These are phyloP conservation scores for Pythium diclinum DNA, from an alignment of 352 stramenopile species.

Conservation along the genomic window DNA sequence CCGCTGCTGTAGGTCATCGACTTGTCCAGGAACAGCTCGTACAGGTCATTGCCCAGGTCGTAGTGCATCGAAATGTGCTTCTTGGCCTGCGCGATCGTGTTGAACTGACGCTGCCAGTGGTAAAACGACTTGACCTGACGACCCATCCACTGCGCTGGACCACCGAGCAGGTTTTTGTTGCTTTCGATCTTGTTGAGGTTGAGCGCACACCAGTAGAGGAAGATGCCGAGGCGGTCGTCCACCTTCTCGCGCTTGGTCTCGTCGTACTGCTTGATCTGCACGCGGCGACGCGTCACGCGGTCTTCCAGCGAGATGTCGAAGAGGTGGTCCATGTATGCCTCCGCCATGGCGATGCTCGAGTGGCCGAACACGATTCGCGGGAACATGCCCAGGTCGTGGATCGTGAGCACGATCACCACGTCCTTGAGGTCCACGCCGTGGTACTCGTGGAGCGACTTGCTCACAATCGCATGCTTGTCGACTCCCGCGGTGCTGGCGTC, in stretches of 20 bases:
- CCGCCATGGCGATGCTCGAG: constrained; percentile 30
- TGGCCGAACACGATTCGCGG: constrained; percentile 27
- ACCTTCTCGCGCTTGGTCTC: constrained; percentile 8
- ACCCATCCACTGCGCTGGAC: constrained; percentile 19
- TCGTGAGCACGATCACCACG: constrained; percentile 20
- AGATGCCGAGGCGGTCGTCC: constrained; percentile 25
- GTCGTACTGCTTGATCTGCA: constrained; percentile 16
- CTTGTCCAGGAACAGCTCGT: constrained; percentile 31
- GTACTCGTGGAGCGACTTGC: constrained; percentile 29
- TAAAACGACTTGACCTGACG: constrained; percentile 29
- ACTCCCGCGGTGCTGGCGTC: background rate
- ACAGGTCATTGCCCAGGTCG: constrained; percentile 34
- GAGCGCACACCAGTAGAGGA: constrained; percentile 30
- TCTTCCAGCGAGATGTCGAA: constrained; percentile 28
- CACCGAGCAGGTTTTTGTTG: constrained; percentile 29
- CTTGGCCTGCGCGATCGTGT: constrained; percentile 30
- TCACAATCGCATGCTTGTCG: constrained; percentile 22
- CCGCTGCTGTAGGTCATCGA: constrained; percentile 37
- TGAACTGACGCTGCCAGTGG: constrained; percentile 30
- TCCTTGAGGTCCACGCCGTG: constrained; percentile 24
- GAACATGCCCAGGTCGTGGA: constrained; percentile 29
- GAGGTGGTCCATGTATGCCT: constrained; percentile 27
- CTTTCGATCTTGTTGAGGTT: constrained; percentile 29
- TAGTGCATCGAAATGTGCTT: constrained; percentile 36
- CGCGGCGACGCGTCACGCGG: constrained; percentile 13